These are phyloP conservation scores for Aspergillus bertholletiae DNA, from an alignment of 495 filamentous ascomycete species.

Conservation along the genomic window DNA sequence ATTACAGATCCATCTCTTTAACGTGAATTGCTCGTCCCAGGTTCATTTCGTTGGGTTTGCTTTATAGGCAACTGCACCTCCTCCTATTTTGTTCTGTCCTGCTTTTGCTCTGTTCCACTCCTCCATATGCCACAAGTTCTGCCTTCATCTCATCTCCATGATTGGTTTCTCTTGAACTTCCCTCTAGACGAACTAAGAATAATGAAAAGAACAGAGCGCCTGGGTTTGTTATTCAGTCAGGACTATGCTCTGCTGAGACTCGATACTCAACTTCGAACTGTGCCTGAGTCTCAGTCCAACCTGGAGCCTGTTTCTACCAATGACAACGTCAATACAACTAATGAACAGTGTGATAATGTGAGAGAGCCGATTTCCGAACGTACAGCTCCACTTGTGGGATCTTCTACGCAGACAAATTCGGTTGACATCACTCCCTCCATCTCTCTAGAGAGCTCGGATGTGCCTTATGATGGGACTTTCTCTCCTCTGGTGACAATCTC, in stretches of 20 bases:
- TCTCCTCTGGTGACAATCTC: slow-evolving; percentile 56
- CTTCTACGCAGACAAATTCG: not conserved
- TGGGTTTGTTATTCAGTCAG: slow-evolving; percentile 23
- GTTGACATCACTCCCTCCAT: not conserved
- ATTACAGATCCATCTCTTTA: too few species aligned
- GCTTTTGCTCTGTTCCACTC: too few species aligned
- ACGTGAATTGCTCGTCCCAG: too few species aligned
- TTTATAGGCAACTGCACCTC: too few species aligned
- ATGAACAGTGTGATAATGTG: not conserved
- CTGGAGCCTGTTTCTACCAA: not conserved
- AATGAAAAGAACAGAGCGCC: slow-evolving; percentile 23
- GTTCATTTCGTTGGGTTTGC: too few species aligned
- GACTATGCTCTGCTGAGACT: slow-evolving; percentile 17
- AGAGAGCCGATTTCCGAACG: not conserved
- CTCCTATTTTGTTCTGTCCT: too few species aligned
- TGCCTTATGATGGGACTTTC: slow-evolving; percentile 39
- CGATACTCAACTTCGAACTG: slow-evolving; percentile 16
- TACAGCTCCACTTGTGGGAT: not conserved
- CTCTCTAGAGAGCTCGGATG: not conserved
- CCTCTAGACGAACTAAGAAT: too few species aligned
- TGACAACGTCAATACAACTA: not conserved
- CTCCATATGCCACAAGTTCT: too few species aligned
- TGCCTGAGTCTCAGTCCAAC: not conserved
- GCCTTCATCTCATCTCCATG: not conserved
- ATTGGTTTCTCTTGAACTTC: not conserved